Base-by-base conservation (phyloP, 2,329 filamentous ascomycete genomes). In the Conoideocrella luteorostrata region DNA sequence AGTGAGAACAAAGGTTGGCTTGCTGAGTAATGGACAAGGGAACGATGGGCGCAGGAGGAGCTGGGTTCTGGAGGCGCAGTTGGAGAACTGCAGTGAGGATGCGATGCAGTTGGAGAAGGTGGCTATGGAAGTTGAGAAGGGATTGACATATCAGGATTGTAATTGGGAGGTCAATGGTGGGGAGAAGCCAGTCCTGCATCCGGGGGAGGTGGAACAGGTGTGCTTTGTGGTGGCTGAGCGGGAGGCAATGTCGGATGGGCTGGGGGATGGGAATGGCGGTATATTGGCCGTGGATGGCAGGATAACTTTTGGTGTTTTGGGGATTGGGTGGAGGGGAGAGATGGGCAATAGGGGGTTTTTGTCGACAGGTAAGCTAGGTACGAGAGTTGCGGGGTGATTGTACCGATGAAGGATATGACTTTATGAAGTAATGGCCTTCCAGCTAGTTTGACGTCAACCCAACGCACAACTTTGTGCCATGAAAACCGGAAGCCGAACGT, bases 31-130 rank as follows among this genome's bases (percentile, higher is more conserved):
- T n/a, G n/a, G n/a, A n/a, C n/a, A n/a, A n/a, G n/a, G n/a, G n/a
- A n/a, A n/a, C n/a, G n/a, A 58, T 73, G 13, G 38, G 43, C 23
- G 37, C 43, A 23, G 44, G 46, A 20, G 69, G 47, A 60, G 67
- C 46, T 95, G 88, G 77, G 82, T 88, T 12, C 72, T 98, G 39
- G 93, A 98, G 64, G 93, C 91, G 21, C 93, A 98, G 68, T 66
- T 98, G 46, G 93, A 98, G 70, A 98, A 97, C 64, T 86, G 90
- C 58, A 88, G 88, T 37, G 90, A 96, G 60, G 82, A 83, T 35
- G 72, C 82, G 4, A 84, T 97, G 51, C 79, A 86, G 57, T 74
- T 98, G 41, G 87, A 95, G 64, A 70, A 69, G 48, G 77, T 82
- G 23, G 66, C 67, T 24, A 61, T 84, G 45, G 72, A 80, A 42